phyloP scores from a whole-genome alignment of 306 rosid genomes.

The Begonia masoniana region DNA sequence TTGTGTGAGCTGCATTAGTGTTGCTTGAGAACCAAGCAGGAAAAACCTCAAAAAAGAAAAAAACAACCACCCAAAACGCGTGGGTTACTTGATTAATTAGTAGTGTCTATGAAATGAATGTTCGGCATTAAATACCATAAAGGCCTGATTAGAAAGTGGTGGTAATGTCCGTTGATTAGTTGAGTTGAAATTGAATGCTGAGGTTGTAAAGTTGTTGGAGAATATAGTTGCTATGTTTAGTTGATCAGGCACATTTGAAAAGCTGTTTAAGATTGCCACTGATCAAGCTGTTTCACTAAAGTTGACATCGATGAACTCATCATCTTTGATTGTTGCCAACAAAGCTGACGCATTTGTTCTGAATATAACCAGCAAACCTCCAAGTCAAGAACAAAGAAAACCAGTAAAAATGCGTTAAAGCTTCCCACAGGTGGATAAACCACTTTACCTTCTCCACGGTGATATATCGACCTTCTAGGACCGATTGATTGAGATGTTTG shows the following conservation, averaged over 20 bases:
- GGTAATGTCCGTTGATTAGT: constrained; percentile 98
- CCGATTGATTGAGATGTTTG: constrained; percentile 88
- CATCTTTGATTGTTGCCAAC: constrained; percentile 99
- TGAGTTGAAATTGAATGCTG: constrained; percentile 89
- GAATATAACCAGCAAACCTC: constrained; percentile 93
- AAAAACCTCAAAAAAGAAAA: background rate
- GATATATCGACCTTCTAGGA: constrained; percentile 87
- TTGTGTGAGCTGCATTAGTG: too few relatives aligned
- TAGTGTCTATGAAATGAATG: constrained; percentile 40
- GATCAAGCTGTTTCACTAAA: constrained; percentile 95
- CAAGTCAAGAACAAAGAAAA: constrained; percentile 54
- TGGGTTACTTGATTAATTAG: constrained; percentile 24
- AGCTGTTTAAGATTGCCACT: constrained; percentile 92
- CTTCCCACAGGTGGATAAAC: constrained; percentile 15
- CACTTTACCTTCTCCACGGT: constrained; percentile 86
- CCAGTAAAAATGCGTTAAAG: constrained; percentile 10
- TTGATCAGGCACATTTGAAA: constrained; percentile 84
- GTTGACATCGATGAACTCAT: constrained; percentile 92
- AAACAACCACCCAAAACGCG: constrained; percentile 15
- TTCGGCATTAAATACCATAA: constrained; percentile 82
- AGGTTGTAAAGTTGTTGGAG: constrained; percentile 88
- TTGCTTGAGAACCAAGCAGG: background rate
- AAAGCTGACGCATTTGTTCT: constrained; percentile 87
- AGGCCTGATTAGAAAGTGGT: constrained; percentile 84
- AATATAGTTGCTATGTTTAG: constrained; percentile 98